Conservation (phyloP, 306 rosid genomes). For the Boehmeria nivea region DNA sequence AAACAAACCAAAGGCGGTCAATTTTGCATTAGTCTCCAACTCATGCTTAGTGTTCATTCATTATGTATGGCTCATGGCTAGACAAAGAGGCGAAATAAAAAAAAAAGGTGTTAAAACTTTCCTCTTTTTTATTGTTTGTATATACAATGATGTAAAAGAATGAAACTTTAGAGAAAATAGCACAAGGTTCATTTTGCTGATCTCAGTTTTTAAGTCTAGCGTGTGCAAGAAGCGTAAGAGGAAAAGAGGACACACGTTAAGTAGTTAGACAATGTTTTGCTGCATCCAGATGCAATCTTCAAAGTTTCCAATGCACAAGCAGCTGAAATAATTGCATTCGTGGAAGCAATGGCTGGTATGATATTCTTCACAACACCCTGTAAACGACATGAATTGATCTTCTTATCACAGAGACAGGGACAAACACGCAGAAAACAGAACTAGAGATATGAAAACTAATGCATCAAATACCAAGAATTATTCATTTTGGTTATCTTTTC, state of each 20-base stretch:
- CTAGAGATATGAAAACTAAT: slow-evolving; percentile 18
- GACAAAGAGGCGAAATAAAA: background rate
- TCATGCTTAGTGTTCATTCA: background rate
- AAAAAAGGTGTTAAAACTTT: too few species aligned
- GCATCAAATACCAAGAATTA: background rate
- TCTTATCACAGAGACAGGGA: slow-evolving; percentile 12
- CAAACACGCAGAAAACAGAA: background rate
- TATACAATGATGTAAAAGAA: background rate
- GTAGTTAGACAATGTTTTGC: slow-evolving; percentile 90
- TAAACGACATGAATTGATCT: slow-evolving; percentile 20
- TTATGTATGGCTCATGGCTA: background rate
- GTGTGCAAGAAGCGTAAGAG: too few species aligned
- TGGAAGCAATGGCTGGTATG: slow-evolving; percentile 94
- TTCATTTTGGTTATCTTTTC: too few species aligned
- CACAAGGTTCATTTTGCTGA: background rate
- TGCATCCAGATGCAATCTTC: slow-evolving; percentile 89
- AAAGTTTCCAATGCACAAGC: slow-evolving; percentile 90
- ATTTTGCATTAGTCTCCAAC: background rate
- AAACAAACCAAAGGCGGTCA: slow-evolving; percentile 6
- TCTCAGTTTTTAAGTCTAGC: background rate
- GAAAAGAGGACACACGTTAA: slow-evolving; percentile 46
- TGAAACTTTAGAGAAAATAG: background rate
- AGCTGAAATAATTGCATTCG: slow-evolving; percentile 97
- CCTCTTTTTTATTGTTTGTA: background rate
- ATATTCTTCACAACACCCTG: slow-evolving; percentile 98